Evolutionary conservation across 768 basidiomycete species (phyloP).

Genomic region (Leccinum sublutescens): DNA sequence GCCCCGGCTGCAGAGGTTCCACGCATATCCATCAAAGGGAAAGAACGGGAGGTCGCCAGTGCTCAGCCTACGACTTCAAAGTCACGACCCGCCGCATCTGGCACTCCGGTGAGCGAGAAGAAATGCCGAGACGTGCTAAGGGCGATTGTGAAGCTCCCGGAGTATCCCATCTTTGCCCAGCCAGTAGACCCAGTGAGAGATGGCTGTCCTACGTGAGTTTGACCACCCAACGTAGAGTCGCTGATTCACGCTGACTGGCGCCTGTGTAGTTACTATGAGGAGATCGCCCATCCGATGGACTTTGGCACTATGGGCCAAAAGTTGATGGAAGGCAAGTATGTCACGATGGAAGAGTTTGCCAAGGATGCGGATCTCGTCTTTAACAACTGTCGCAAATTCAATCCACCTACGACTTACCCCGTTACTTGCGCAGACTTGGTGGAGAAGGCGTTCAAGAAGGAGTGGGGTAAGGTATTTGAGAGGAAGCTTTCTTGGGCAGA

Average conservation of each 20-base stretch:
- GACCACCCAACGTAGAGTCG: neutral
- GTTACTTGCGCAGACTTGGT: conserved; percentile 67
- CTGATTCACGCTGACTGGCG: neutral
- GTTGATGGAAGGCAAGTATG: conserved; percentile 64
- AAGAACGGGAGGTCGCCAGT: conserved; percentile 59
- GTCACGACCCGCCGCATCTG: conserved; percentile 36
- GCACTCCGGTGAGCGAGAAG: conserved; percentile 70
- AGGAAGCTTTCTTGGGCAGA: conserved; percentile 74
- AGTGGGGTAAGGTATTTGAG: conserved; percentile 80
- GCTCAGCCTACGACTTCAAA: conserved; percentile 38
- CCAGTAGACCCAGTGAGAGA: conserved; percentile 84
- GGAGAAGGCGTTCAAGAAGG: conserved; percentile 75
- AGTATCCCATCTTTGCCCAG: conserved; percentile 68
- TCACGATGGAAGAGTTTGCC: conserved; percentile 78
- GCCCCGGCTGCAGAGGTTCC: conserved; percentile 26
- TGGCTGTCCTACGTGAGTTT: conserved; percentile 86
- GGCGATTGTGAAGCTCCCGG: conserved; percentile 55
- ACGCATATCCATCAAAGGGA: conserved; percentile 61
- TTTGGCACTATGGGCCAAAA: conserved; percentile 77
- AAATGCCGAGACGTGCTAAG: conserved; percentile 77
- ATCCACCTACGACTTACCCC: conserved; percentile 77
- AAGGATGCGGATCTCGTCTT: conserved; percentile 82
- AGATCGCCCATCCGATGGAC: conserved; percentile 93
- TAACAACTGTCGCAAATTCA: conserved; percentile 90
- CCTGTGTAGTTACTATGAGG: conserved; percentile 75